Evolutionary conservation across 2,329 filamentous ascomycete genomes (phyloP).

Genomic region (Sporothrix brasiliensis): DNA sequence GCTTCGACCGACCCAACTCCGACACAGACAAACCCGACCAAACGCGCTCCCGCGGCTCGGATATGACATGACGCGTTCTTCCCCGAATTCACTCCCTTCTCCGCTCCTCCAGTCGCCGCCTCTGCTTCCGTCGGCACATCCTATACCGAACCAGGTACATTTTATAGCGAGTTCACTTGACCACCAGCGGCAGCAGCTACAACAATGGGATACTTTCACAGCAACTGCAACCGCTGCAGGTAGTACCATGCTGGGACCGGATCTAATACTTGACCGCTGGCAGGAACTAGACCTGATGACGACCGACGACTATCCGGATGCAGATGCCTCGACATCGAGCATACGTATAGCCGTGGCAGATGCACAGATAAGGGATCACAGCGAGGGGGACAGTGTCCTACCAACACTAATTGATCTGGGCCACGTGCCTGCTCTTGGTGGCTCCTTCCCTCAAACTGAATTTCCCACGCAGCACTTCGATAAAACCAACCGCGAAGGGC

Average conservation of each 20-base stretch:
- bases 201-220: slow-evolving; percentile 24
- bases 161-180: neutral
- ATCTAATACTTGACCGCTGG: slow-evolving; percentile 36
- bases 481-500: neutral
- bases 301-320: slow-evolving; percentile 30
- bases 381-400: neutral
- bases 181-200: slow-evolving; percentile 24
- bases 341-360: neutral
- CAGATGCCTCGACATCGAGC: neutral
- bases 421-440: neutral
- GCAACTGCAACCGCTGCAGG: slow-evolving; percentile 17
- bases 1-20: slow-evolving; percentile 32
- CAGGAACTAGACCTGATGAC: slow-evolving; percentile 37
- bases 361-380: neutral
- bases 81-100: neutral
- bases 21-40: slow-evolving; percentile 1
- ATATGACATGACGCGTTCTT: no score
- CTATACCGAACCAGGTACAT: neutral
- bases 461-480: neutral
- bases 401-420: neutral
- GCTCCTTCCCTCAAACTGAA: neutral
- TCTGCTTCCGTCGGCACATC: neutral
- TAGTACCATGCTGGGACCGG: slow-evolving; percentile 24
- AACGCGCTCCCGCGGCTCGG: neutral
- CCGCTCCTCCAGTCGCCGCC: neutral